These are phyloP conservation scores for Aspergillus sp. DNA, from an alignment of 2,329 filamentous ascomycete species.

Conservation along the genomic window DNA sequence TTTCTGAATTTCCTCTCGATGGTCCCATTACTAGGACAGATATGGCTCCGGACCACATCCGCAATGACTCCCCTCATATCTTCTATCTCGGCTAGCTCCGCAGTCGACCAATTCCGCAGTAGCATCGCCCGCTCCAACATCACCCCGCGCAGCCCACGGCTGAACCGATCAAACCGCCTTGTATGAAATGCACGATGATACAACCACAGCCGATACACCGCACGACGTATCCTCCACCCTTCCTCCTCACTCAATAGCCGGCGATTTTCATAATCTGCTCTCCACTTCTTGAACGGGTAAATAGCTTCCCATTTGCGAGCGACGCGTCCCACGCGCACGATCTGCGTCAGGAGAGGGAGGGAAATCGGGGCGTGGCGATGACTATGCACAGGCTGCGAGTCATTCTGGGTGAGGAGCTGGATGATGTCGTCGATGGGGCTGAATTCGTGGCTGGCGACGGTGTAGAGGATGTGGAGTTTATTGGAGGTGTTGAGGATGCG, in stretches of 20 bases:
- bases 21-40: slow-evolving; percentile 55
- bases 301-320: slow-evolving; percentile 53
- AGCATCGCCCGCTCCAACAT: slow-evolving; percentile 47
- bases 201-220: slow-evolving; percentile 54
- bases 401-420: slow-evolving; percentile 54
- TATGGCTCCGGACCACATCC: slow-evolving; percentile 49
- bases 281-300: slow-evolving; percentile 59
- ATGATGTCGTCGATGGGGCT: slow-evolving; percentile 52
- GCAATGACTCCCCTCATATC: slow-evolving; percentile 50
- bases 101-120: slow-evolving; percentile 51
- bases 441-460: slow-evolving; percentile 48
- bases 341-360: slow-evolving; percentile 47
- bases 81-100: slow-evolving; percentile 51
- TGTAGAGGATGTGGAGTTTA: slow-evolving; percentile 47
- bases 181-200: slow-evolving; percentile 53
- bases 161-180: slow-evolving; percentile 42
- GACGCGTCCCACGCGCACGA: slow-evolving; percentile 46
- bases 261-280: slow-evolving; percentile 47
- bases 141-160: slow-evolving; percentile 40
- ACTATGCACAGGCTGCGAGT: slow-evolving; percentile 50
- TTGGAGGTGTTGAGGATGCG: slow-evolving; percentile 45
- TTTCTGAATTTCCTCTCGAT: slow-evolving; percentile 53
- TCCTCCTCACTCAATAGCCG: slow-evolving; percentile 46
- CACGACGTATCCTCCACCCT: slow-evolving; percentile 45
- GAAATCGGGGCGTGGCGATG: slow-evolving; percentile 47